phyloP scores from a whole-genome alignment of 306 rosid species.

The Lathyrus tuberosus region DNA sequence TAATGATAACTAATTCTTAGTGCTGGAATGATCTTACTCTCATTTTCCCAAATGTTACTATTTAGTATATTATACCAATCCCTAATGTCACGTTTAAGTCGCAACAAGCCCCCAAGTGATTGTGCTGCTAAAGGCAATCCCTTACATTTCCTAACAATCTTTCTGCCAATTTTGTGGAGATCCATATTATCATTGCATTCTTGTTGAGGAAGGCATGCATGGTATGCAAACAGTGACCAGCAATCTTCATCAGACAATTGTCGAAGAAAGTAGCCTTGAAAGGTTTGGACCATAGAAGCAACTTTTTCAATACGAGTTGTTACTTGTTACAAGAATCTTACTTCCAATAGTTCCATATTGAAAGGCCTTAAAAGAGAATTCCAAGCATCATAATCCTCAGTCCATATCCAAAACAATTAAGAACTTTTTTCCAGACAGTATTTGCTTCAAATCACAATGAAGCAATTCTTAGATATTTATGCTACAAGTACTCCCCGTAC shows the following conservation, averaged over 20 bases:
- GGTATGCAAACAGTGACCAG: not conserved
- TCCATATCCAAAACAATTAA: not conserved
- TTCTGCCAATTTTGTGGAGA: not conserved
- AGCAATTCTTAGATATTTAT: not conserved
- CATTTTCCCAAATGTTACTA: slow-evolving; percentile 3
- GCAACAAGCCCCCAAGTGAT: slow-evolving; percentile 26
- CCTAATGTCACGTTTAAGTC: not conserved
- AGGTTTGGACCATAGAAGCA: not conserved
- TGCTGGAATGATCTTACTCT: slow-evolving; percentile 27
- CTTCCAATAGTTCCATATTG: not conserved
- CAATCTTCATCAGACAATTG: not conserved
- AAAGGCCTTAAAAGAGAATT: not conserved
- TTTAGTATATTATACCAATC: slow-evolving; percentile 5
- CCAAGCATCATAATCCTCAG: not conserved
- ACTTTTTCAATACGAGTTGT: not conserved
- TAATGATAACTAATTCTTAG: slow-evolving; percentile 17
- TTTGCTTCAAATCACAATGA: not conserved
- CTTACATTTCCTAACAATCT: slow-evolving; percentile 9
- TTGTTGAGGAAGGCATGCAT: not conserved
- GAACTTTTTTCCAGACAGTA: not conserved
- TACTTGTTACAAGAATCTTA: slow-evolving; percentile 1
- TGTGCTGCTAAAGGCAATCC: slow-evolving; percentile 32
- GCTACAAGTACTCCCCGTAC: not conserved
- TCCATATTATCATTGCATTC: not conserved
- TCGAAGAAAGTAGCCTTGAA: not conserved